Evolutionary conservation across 1,284 basidiomycete species (phyloP), one percentile per base, ranked within the genome.

Genomic region (Amylostereum areolatum): DNA sequence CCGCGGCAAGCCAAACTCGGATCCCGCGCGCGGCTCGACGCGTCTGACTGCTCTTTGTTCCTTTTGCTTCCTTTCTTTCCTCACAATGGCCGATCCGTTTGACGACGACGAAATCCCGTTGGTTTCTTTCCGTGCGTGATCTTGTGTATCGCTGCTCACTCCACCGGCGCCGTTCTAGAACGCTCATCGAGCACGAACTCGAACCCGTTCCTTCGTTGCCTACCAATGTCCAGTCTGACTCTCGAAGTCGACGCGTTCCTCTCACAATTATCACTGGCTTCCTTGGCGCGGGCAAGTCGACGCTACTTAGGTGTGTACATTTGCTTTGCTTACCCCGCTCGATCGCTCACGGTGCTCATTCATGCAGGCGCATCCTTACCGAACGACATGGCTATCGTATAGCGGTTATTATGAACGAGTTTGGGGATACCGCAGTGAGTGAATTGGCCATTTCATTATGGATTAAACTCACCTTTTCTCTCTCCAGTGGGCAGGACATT

Each of bases 391-490:
- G 94, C 1, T 92, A 93, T 62, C 81, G 89, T 37, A 96, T 97
- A 54, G 94, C 94, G 3, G 94, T 97, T 27, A 96, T 97, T 59
- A 94, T 97, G 92, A 97, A 97, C 62, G 93, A 93, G 62, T 92
- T 92, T 61, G 89, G 87, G 9, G 88, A 91, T 61, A 88, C 87
- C 36, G 85, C 85, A 58, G 87, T 89, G 59, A 60, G 81, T 70
- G 39, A 28, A 8, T 33, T 34, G 34, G 11, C 5, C 44, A 28
- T 28, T 36, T n/a, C 34, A 29, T 9, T 18, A n/a, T 36, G 36
- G 30, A 30, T 12, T 28, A 29, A 12, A 10, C 33, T 28, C 11
- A 34, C 8, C 7, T 24, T 41, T 45, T 50, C 46, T 34, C 45
- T n/a, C 36, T 41, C 18, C 43, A n/a, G 28, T 45, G 24, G 44